Evolutionary conservation across 139 green algal genomes (phyloP).

Genomic region (Marvania coccoides): DNA sequence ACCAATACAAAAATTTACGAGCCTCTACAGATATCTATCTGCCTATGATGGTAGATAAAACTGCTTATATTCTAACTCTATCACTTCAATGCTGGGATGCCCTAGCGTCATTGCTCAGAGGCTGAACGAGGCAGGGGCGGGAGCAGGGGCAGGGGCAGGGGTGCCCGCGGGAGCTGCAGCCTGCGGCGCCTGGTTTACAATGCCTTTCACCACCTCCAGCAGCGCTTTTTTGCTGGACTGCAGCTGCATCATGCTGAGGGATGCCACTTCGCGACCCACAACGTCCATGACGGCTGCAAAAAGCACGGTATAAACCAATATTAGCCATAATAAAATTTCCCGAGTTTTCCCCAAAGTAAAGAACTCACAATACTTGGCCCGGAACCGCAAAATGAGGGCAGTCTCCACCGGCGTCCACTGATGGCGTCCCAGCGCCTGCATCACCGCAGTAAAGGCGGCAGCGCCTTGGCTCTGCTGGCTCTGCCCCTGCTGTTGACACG

Average conservation of each 20-base stretch:
- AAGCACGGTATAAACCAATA: background rate
- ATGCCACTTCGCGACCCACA: conserved; percentile 11
- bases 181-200: background rate
- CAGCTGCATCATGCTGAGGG: conserved; percentile 3
- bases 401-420: conserved; percentile 3
- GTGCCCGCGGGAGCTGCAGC: background rate
- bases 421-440: background rate
- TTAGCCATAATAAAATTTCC: background rate
- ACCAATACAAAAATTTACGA: no score
- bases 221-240: conserved; percentile 2
- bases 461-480: background rate
- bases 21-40: no score
- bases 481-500: background rate
- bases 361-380: background rate
- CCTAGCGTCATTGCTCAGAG: no score
- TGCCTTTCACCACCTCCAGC: conserved; percentile 7
- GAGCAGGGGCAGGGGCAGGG: background rate
- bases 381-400: background rate
- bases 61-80: no score
- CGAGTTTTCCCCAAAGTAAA: background rate
- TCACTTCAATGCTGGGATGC: no score
- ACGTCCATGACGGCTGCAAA: conserved; percentile 5
- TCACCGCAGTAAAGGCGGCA: background rate
- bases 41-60: no score
- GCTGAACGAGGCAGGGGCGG: background rate